Evolutionary conservation across 768 basidiomycete species (phyloP), one percentile per base, ranked within the genome.

Genomic region (Amanita jacksonii): DNA sequence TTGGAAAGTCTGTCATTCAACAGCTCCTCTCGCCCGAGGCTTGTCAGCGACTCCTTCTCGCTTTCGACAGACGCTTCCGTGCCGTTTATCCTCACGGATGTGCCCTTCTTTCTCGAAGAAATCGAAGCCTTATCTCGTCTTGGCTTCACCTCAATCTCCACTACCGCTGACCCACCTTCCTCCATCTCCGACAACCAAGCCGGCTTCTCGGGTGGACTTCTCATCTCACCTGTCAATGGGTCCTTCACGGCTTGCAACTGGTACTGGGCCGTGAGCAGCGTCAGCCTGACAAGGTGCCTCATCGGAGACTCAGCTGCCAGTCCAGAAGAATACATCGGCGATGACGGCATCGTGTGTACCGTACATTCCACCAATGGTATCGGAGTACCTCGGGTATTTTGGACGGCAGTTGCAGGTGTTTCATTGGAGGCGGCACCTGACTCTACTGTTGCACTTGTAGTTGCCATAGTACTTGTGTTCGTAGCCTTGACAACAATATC

Each of bases 251-350:
- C 81, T 24, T 81, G 74, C 35, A 80, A 73, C 57, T 82, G 77
- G 56, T 79, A 88, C 49, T 81, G 83, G 15, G 86, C 81, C 1
- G 89, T 94, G 2, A 92, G 92, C 13, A 96, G 62, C 30, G 74
- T 77, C 41, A 97, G 53, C 38, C 87, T 71, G 10, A 97, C 50
- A 36, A 96, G 62, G 61, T 96, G 90, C 35, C 89, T 73, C 45
- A 77, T 75, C 28, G 81, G 67, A 20, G 68, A 74, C 12, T 66
- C 69, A 6, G 63, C 60, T 37, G 64, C 68, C 37, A 77, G 57
- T 16, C 69, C 75, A 28, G 85, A 81, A 16, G 88, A 85, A 52
- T 85, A 86, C 46, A 88, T 63, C 8, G 89, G 77, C 16, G 89
- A 91, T 2, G 81, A 76, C 0, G 93, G 89, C 42, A 94, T 73